Evolutionary conservation across 75 land plant genomes (phyloP), one percentile per base, ranked within the genome.

Genomic region (Pseudotsuga menziesii): DNA sequence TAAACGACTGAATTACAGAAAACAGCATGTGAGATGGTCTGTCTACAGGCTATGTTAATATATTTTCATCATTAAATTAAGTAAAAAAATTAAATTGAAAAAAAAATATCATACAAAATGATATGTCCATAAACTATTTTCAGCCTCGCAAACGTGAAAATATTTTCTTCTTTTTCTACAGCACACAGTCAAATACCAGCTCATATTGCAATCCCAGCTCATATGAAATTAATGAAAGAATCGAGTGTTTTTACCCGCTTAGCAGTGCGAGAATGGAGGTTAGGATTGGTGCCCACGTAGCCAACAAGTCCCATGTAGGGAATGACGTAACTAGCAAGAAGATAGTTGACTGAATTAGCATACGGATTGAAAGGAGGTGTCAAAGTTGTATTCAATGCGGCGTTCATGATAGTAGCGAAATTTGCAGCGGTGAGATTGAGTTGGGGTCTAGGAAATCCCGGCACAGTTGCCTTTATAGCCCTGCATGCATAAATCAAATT

Each of bases 331-430:
- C 76, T 75, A 5, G 86, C 81, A 13, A 87, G 5, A 7, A 87
- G 76, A 76, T 76, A 87, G 26, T 85, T 83, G 56, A 87, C 11
- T 32, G 54, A 73, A 76, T 84, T 80, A 35, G 56, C 58, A 62
- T 87, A 87, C 7, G 86, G 86, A 74, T 87, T 79, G 29, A 87
- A 84, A 0, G 89, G 89, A 23, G 89, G 89, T 7, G 52, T 41
- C 5, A 87, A 60, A 0, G 27, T 56, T 11, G 77, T 48, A 15
- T 79, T 86, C 13, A 87, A 63, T 26, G 86, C 89, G 9, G 36
- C 56, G 20, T 81, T 79, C 20, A 84, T 58, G n/a, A 84, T 2
- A 12, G 44, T 60, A 2, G 81, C 81, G 55, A 80, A 84, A 15
- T 73, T 75, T 3, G 26, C 1, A 1, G 57, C 52, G 63, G 84